Evolutionary conservation across 2,329 filamentous ascomycete genomes (phyloP).

Genomic region (Cytospora piceae): DNA sequence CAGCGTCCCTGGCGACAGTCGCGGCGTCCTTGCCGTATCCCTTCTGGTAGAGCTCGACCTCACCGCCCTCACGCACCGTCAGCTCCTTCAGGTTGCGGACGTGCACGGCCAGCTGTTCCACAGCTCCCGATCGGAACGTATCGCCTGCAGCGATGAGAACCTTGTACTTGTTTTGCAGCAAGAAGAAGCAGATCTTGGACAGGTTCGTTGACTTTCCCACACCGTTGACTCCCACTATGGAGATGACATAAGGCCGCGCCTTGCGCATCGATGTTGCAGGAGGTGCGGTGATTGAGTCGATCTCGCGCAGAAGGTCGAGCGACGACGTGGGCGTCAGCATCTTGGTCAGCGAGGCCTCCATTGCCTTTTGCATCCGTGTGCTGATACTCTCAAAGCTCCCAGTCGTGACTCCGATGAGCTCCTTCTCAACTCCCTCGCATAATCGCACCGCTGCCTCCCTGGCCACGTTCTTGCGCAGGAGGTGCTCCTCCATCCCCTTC

Average conservation of each 20-base stretch:
- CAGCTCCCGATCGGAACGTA: constrained; percentile 95
- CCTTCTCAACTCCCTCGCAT: constrained; percentile 88
- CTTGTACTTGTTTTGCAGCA: constrained; percentile 91
- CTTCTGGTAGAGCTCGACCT: constrained; percentile 92
- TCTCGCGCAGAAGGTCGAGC: constrained; percentile 91
- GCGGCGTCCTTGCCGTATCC: constrained; percentile 98
- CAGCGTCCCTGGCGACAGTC: constrained; percentile 91
- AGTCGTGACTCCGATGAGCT: constrained; percentile 88
- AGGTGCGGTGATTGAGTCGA: constrained; percentile 75
- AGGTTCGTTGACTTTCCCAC: constrained; percentile 98
- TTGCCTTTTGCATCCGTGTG: constrained; percentile 78
- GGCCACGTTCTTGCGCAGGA: constrained; percentile 94
- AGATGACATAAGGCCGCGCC: constrained; percentile 90
- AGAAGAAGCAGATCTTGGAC: constrained; percentile 97
- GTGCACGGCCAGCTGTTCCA: constrained; percentile 95
- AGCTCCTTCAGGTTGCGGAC: constrained; percentile 92
- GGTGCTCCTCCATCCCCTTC: constrained; percentile 93
- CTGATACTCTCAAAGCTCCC: constrained; percentile 89
- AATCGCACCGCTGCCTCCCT: constrained; percentile 90
- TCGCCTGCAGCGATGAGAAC: constrained; percentile 58
- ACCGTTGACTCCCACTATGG: constrained; percentile 96
- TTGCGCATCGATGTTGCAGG: constrained; percentile 64
- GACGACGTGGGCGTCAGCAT: constrained; percentile 96
- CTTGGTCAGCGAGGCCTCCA: constrained; percentile 90
- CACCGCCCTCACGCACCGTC: constrained; percentile 77